Conservation (phyloP, 805 yeast genomes). For the Saturnispora sekii region DNA sequence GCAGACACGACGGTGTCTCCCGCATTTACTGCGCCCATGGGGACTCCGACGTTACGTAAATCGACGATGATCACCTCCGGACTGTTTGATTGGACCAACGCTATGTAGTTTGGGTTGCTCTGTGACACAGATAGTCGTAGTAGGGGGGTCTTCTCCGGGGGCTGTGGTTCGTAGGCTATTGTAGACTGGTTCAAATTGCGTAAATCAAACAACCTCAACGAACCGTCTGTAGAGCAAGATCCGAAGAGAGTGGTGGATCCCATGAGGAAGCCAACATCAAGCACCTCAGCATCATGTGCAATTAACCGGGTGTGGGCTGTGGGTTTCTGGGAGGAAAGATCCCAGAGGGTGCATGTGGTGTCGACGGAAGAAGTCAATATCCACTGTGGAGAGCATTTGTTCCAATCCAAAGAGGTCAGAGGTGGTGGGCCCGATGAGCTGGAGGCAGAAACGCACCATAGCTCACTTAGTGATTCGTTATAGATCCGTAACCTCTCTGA, state of each 20-base stretch:
- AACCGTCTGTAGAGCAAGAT: constrained; percentile 92
- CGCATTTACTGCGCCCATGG: constrained; percentile 31
- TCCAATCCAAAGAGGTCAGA: constrained; percentile 92
- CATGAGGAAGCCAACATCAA: constrained; percentile 78
- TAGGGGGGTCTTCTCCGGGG: constrained; percentile 36
- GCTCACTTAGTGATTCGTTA: constrained; percentile 16
- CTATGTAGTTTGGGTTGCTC: constrained; percentile 71
- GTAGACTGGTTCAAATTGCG: constrained; percentile 88
- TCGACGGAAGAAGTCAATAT: constrained; percentile 84
- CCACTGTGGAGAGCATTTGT: constrained; percentile 52
- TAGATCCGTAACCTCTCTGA: constrained; percentile 59
- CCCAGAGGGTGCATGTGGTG: constrained; percentile 98
- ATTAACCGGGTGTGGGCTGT: constrained; percentile 85
- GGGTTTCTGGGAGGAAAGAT: constrained; percentile 49
- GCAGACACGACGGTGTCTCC: constrained; percentile 2
- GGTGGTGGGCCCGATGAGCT: constrained; percentile 45
- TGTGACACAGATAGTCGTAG: constrained; percentile 71
- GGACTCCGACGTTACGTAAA: constrained; percentile 80
- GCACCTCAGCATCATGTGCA: constrained; percentile 94
- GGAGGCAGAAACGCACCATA: constrained; percentile 5
- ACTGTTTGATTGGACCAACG: constrained; percentile 69
- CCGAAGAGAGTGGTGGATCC: constrained; percentile 73
- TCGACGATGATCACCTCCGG: constrained; percentile 63
- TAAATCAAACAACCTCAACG: constrained; percentile 84
- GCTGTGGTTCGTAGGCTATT: constrained; percentile 75